Base-by-base conservation (phyloP, 805 yeast species). In the Candida sphagnicola region DNA sequence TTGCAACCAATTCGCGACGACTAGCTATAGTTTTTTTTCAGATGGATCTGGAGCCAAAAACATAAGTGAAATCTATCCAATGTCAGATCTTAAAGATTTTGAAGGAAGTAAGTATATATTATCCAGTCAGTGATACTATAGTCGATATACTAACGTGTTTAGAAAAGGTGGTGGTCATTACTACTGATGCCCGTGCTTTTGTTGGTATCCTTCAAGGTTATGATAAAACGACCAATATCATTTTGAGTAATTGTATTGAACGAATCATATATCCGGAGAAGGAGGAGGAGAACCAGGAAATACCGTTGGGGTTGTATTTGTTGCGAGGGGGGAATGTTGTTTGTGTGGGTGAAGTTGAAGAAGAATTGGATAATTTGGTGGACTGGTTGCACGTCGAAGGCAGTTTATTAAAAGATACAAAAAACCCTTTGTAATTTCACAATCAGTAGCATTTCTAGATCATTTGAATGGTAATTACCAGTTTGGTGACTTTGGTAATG, bases 151-250 rank as follows among this genome's bases (percentile, higher is more conserved):
- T 51, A 52, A 59, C 61, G 6, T 37, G n/a, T 38, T 11, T 43
- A 67, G 75, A 65, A 42, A 57, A 54, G 41, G 72, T 67, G 10
- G 51, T 67, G 41, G 57, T 68, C 11, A 58, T 68, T 42, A 59
- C 72, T n/a, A 61, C 73, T 8, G 74, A 68, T 50, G 73, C 63
- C 18, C 53, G 74, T 30, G 50, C 65, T 26, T 68, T 66, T 42
- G 72, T 67, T 48, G 74, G 74, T 3, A 55, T 50, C 15, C 59
- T 68, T 16, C 61, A 61, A 46, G 88, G 90, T 5, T 82, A 67
- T 49, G 91, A 84, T 54, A 76, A 78, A 45, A 67, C 77, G 32
- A 75, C 85, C 17, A 84, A 84, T 51, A 50, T 84, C 25, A 64
- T 82, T 28, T 57, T 83, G 29, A 60, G 76, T 2, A 58, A 68